phyloP scores from a whole-genome alignment of 805 yeast species.

The Yarrowia sp. region DNA sequence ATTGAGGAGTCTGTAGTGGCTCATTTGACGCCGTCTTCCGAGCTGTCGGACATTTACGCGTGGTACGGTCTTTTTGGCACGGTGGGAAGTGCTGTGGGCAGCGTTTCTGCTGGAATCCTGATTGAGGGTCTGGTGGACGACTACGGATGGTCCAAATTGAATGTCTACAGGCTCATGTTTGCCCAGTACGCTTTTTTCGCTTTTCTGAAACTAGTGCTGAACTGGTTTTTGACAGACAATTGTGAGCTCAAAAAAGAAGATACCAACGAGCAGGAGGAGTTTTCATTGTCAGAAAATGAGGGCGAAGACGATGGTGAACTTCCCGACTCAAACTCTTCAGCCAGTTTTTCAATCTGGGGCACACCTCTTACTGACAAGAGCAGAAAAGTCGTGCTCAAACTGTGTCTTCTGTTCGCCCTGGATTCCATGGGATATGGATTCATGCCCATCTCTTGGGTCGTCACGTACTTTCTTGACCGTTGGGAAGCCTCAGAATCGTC shows the following conservation, averaged over 20 bases:
- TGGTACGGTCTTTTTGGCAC: slow-evolving; percentile 63
- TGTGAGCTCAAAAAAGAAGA: slow-evolving; percentile 52
- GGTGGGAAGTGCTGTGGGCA: slow-evolving; percentile 58
- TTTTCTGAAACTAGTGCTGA: slow-evolving; percentile 54
- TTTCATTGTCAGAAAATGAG: too few relatives aligned
- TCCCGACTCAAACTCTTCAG: not conserved
- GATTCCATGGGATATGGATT: slow-evolving; percentile 91
- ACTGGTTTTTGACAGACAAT: slow-evolving; percentile 54
- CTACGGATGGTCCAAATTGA: slow-evolving; percentile 48
- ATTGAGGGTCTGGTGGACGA: slow-evolving; percentile 44
- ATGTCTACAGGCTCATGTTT: slow-evolving; percentile 66
- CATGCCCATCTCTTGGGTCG: slow-evolving; percentile 88
- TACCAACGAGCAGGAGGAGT: not conserved
- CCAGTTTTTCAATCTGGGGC: slow-evolving; percentile 30
- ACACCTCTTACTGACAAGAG: slow-evolving; percentile 44
- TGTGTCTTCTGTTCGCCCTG: slow-evolving; percentile 62
- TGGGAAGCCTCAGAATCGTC: slow-evolving; percentile 62
- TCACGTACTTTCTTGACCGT: slow-evolving; percentile 72
- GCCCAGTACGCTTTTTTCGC: slow-evolving; percentile 64
- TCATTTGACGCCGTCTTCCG: slow-evolving; percentile 53
- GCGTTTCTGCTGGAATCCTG: slow-evolving; percentile 53
- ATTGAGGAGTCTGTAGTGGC: slow-evolving; percentile 62
- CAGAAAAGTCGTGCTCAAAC: slow-evolving; percentile 39
- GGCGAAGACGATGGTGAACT: too few relatives aligned
- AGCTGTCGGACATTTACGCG: slow-evolving; percentile 62